Percentiles rank a stretch among this genome's conserved stretches.
These are phyloP conservation scores for Aurantiochytrium sp. DNA, from an alignment of 108 stramenopile species.

Conservation along the genomic window DNA sequence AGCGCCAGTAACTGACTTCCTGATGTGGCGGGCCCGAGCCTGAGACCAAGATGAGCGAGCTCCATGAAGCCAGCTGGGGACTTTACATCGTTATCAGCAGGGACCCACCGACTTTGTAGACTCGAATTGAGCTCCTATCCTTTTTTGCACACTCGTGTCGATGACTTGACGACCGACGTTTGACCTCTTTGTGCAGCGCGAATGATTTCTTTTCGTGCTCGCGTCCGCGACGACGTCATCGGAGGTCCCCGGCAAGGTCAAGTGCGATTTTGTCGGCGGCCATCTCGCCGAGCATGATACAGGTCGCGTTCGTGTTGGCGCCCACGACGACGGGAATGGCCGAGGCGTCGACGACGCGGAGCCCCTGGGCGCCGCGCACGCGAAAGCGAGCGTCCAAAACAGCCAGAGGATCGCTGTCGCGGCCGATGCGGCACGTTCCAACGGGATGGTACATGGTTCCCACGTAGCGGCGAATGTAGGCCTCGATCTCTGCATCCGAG, in stretches of 20 bases:
- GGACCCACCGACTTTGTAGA: too few species aligned
- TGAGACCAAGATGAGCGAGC: too few species aligned
- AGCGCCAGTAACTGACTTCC: too few species aligned
- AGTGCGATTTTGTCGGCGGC: background rate
- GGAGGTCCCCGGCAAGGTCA: background rate
- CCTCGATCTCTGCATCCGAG: conserved; percentile 31
- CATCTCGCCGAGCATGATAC: conserved; percentile 12
- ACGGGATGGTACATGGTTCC: conserved; percentile 35
- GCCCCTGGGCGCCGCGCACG: conserved; percentile 37
- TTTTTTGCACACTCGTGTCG: too few species aligned
- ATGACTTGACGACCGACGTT: too few species aligned
- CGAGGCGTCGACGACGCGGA: conserved; percentile 42
- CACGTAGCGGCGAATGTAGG: conserved; percentile 36
- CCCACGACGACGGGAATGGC: conserved; percentile 29
- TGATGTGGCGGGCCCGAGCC: too few species aligned
- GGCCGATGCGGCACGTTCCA: conserved; percentile 40
- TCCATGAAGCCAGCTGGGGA: too few species aligned
- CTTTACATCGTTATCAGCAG: too few species aligned
- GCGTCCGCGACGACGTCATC: too few species aligned
- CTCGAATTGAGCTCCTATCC: too few species aligned
- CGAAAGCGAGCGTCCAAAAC: conserved; percentile 32
- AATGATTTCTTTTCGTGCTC: too few species aligned
- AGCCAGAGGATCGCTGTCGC: conserved; percentile 29
- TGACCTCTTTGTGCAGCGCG: too few species aligned
- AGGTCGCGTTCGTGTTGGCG: conserved; percentile 20